These are phyloP conservation scores for Buddleja alternifolia DNA, from an alignment of 257 asterid species.

Conservation along the genomic window DNA sequence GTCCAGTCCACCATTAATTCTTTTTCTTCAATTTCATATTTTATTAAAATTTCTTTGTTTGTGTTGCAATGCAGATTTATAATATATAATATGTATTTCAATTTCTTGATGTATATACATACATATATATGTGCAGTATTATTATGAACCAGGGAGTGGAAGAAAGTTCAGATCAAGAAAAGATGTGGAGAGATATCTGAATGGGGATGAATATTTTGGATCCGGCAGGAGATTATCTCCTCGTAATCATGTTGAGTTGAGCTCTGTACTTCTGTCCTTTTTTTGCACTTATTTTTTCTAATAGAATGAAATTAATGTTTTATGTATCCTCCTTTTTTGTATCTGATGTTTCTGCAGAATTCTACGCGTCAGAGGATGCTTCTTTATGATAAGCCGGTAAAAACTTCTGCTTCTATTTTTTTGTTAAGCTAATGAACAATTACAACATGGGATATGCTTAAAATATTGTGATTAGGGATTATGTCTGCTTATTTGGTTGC, in stretches of 20 bases:
- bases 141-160: slow-evolving; percentile 76
- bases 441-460: not conserved
- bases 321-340: not conserved
- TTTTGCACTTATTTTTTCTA: not conserved
- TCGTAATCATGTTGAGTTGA: slow-evolving; percentile 16
- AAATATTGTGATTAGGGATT: not conserved
- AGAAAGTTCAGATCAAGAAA: slow-evolving; percentile 62
- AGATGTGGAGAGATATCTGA: slow-evolving; percentile 56
- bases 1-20: not conserved
- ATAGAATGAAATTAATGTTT: not conserved
- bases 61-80: too few species aligned
- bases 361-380: not conserved
- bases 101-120: too few species aligned
- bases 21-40: not conserved
- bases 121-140: slow-evolving; percentile 55
- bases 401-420: not conserved
- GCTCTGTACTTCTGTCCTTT: not conserved
- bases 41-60: too few species aligned
- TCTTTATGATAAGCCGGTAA: slow-evolving; percentile 13
- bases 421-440: too few species aligned
- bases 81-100: too few species aligned
- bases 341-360: slow-evolving; percentile 14
- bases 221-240: slow-evolving; percentile 23
- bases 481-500: not conserved
- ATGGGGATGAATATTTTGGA: slow-evolving; percentile 38